Percentiles rank a stretch among this genome's conserved stretches.
phyloP scores from a whole-genome alignment of 192 early-diverging fungal species.

The Diversispora eburnea region DNA sequence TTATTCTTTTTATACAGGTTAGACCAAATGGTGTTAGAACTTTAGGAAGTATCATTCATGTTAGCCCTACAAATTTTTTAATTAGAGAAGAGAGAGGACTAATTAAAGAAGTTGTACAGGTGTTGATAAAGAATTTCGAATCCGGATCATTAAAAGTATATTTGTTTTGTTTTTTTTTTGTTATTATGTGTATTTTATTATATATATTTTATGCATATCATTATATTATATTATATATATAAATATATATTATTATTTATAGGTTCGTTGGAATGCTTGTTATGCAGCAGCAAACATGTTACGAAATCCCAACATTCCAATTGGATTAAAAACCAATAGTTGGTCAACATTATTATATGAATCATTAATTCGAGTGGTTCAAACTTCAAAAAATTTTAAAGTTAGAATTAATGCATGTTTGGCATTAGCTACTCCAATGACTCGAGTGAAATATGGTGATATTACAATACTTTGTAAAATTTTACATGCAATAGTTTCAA shows the following conservation, averaged over 20 bases:
- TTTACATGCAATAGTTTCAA: slow-evolving; percentile 30
- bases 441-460: slow-evolving; percentile 42
- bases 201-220: background rate
- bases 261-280: slow-evolving; percentile 81
- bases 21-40: slow-evolving; percentile 70
- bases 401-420: slow-evolving; percentile 70
- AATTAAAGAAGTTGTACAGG: slow-evolving; percentile 44
- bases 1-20: slow-evolving; percentile 39
- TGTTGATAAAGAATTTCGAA: slow-evolving; percentile 59
- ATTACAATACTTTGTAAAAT: slow-evolving; percentile 33
- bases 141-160: slow-evolving; percentile 60
- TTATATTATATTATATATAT: background rate
- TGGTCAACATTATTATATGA: slow-evolving; percentile 54
- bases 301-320: slow-evolving; percentile 48
- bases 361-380: slow-evolving; percentile 50
- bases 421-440: slow-evolving; percentile 42
- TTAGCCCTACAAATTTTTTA: slow-evolving; percentile 48
- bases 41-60: slow-evolving; percentile 59
- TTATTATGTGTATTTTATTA: background rate
- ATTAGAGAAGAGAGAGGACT: slow-evolving; percentile 42
- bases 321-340: slow-evolving; percentile 40
- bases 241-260: slow-evolving; percentile 1
- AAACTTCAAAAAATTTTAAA: slow-evolving; percentile 69
- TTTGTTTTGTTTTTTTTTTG: background rate
- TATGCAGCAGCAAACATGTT: slow-evolving; percentile 66